These are phyloP conservation scores for Globisporangium takayamanum DNA, from an alignment of 352 stramenopile genomes.

Conservation along the genomic window DNA sequence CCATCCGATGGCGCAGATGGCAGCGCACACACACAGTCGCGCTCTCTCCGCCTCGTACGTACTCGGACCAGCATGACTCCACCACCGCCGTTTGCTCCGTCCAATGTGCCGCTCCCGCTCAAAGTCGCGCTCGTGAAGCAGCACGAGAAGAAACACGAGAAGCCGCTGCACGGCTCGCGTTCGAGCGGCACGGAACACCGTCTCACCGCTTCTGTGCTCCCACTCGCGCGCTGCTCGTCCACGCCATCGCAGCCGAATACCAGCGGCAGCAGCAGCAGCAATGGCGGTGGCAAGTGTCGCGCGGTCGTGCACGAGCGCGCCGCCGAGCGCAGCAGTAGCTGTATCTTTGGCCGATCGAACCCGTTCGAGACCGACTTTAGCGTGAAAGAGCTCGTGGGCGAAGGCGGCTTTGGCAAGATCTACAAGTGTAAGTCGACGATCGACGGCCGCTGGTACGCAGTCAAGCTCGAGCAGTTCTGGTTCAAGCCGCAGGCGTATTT, in stretches of 20 bases:
- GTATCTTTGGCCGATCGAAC: constrained; percentile 56
- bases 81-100: background rate
- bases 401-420: constrained; percentile 74
- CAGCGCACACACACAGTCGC: background rate
- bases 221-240: constrained; percentile 50
- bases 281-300: background rate
- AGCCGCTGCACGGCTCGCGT: background rate
- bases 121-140: background rate
- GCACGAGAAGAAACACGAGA: background rate
- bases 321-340: constrained; percentile 23
- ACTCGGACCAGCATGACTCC: background rate
- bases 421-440: constrained; percentile 71
- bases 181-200: constrained; percentile 5
- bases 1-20: too few species aligned
- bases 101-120: background rate
- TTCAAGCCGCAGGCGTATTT: constrained; percentile 82
- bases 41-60: background rate
- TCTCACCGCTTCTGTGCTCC: constrained; percentile 23
- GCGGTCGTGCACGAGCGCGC: constrained; percentile 14
- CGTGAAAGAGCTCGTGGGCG: constrained; percentile 55
- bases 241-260: constrained; percentile 34
- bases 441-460: constrained; percentile 66
- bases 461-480: constrained; percentile 80
- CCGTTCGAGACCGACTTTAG: constrained; percentile 78
- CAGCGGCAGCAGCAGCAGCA: background rate